Base-by-base conservation (phyloP, 1,284 basidiomycete genomes). In the Phlebopus sp. region DNA sequence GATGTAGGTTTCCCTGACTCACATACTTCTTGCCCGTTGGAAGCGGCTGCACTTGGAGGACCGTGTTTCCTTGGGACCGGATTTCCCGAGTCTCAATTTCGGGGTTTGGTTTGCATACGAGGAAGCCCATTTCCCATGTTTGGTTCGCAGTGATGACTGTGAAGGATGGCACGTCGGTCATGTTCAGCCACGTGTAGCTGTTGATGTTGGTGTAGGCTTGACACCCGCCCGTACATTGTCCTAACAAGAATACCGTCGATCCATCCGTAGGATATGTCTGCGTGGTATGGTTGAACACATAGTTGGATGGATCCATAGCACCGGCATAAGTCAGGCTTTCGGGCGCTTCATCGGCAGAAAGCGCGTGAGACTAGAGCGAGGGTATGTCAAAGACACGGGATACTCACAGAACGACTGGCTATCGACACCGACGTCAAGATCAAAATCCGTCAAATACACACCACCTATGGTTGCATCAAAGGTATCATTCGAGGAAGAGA, bases 211-310 rank as follows among this genome's bases (percentile, higher is more conserved):
- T 0, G 6, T 27, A 1, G 1, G 27, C 29, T 9, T 7, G 0
- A 32, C 62, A 65, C 13, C 63, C 60, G 21, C 47, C 46, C 18
- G 35, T 34, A 14, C 60, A 62, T 17, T 53, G 49, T 25, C 51
- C 54, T 2, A 63, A 25, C 9, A 59, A 37, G n/a, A 62, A 62
- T 8, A 64, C 45, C 0, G 55, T 53, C 23, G 62, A 60, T 6
- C 62, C 59, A 37, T 56, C 58, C 7, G 59, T 42, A 3, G 50
- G n/a, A 2, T 18, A 40, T 1, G 47, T 50, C 0, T 49, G 48
- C 21, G 58, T 64, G 5, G 46, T 63, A 13, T 66, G 59, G 37
- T 63, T 66, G 21, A 19, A 38, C 39, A 66, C 47, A 1, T 2
- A 1, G 14, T 0, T 1, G 2, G 23, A 49, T 2, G 60, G 58